Evolutionary conservation across 2,329 filamentous ascomycete genomes (phyloP), one percentile per base, ranked within the genome.

Genomic region (Diaporthe vexans): DNA sequence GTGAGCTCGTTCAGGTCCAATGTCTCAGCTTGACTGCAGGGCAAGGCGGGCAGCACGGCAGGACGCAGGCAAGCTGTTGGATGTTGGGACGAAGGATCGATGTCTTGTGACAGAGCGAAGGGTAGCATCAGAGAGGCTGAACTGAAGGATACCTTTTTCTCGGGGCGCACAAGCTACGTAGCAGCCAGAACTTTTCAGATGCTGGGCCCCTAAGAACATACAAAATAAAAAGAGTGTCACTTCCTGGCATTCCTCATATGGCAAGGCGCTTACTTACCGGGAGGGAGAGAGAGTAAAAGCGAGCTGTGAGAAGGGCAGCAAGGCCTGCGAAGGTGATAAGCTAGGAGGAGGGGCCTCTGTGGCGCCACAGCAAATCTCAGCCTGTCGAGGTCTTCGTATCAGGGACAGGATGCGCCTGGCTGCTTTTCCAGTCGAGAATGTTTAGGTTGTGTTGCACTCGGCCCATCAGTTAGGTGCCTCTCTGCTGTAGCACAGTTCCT

Each of bases 331-430:
- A 37, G 63, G n/a, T 40, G 63, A 67, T 67, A 67, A 67, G 63
- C 46, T 52, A 67, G 46, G 21, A 15, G 43, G 43, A 51, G 33
- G 63, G 63, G 17, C 8, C 29, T 21, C 46, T 19, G 29, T 68
- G 63, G 48, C 48, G 63, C 48, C 48, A 54, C 63, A 68, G 33
- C 63, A 40, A 26, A 68, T 68, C 63, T 68, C 63, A 68, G 63
- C 63, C 63, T 68, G 63, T 68, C n/a, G 63, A 67, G 29, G n/a
- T 24, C 46, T 67, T 52, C 46, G 63, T 67, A 67, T 67, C 63
- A 67, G 24, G 21, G 33, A 68, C 51, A 54, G 63, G 63, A 68
- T 68, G 29, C 19, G 63, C 61, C 43, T 51, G 59, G 21, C 59
- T 63, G 59, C 59, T 48, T 63, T 48, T 46, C 43, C 40, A 65